phyloP scores from a whole-genome alignment of 2,329 filamentous ascomycete species.

The Beauveria caledonica region DNA sequence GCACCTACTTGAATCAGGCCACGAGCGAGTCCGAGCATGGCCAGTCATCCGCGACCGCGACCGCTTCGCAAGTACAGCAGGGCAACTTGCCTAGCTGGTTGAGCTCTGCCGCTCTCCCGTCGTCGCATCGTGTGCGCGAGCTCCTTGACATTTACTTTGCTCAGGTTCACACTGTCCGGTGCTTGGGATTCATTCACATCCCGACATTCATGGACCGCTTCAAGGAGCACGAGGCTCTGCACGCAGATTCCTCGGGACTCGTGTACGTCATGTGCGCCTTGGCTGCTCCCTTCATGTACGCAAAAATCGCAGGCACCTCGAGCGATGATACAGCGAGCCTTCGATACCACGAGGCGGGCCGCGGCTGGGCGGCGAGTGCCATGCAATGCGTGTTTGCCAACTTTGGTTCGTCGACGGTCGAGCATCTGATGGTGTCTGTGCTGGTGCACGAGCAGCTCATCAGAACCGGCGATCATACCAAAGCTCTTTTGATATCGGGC shows the following conservation, averaged over 20 bases:
- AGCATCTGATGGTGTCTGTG: not conserved
- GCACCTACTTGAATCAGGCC: not conserved
- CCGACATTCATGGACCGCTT: conserved; percentile 7
- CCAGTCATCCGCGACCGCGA: not conserved
- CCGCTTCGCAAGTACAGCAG: not conserved
- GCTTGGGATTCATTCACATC: conserved; percentile 3
- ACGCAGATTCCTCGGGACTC: not conserved
- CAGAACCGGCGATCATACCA: conserved; percentile 5
- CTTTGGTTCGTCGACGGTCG: not conserved
- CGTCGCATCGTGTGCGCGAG: conserved; percentile 1
- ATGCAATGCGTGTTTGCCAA: not conserved
- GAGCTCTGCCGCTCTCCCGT: not conserved
- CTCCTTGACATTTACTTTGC: conserved; percentile 10
- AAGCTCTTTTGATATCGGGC: conserved; percentile 8
- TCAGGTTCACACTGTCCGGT: conserved; percentile 2
- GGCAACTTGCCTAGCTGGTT: not conserved
- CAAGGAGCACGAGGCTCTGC: not conserved
- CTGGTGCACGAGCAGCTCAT: conserved; percentile 7
- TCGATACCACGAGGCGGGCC: not conserved
- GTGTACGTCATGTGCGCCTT: conserved; percentile 1
- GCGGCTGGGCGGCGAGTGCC: not conserved
- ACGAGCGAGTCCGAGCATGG: not conserved
- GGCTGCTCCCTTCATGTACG: not conserved
- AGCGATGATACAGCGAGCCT: not conserved
- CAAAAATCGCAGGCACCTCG: not conserved